Evolutionary conservation across 352 stramenopile genomes (phyloP).

Genomic region (Globisporangium cylindrosporum): DNA sequence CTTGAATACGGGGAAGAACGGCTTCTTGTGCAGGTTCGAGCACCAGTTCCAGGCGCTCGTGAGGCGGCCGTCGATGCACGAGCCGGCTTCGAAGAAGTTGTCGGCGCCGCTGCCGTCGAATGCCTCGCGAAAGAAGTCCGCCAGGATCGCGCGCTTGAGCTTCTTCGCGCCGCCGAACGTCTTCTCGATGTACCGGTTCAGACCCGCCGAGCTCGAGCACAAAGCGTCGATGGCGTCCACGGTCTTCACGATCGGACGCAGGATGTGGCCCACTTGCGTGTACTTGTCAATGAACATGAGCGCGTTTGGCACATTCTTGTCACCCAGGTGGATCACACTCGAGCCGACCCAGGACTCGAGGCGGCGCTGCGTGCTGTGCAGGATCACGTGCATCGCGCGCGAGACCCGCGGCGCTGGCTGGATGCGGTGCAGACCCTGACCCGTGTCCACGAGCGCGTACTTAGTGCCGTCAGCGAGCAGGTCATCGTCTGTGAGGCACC

Average conservation of each 20-base stretch:
- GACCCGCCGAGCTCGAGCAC: constrained; percentile 36
- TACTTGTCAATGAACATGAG: constrained; percentile 99
- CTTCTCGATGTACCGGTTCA: constrained; percentile 59
- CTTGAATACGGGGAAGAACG: constrained; percentile 96
- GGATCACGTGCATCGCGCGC: constrained; percentile 93
- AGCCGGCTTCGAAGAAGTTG: constrained; percentile 95
- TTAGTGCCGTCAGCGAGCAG: constrained; percentile 78
- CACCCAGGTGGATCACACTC: constrained; percentile 95
- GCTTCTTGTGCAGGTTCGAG: constrained; percentile 91
- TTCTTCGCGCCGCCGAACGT: constrained; percentile 86
- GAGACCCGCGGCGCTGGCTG: constrained; percentile 92
- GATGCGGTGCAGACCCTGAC: constrained; percentile 94
- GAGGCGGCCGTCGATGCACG: constrained; percentile 95
- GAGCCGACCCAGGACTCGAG: constrained; percentile 90
- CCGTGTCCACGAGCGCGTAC: constrained; percentile 93
- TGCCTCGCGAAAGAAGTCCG: constrained; percentile 95
- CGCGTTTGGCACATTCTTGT: constrained; percentile 98
- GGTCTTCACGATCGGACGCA: constrained; percentile 87
- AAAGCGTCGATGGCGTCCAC: constrained; percentile 71
- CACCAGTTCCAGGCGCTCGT: constrained; percentile 98
- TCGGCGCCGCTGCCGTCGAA: constrained; percentile 95
- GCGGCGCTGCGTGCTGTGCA: constrained; percentile 76
- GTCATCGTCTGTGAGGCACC: constrained; percentile 93
- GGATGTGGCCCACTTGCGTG: constrained; percentile 90
- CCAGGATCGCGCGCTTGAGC: constrained; percentile 89